Evolutionary conservation across 2,329 filamentous ascomycete genomes (phyloP).

Genomic region (Sarocladiaceae sp.): DNA sequence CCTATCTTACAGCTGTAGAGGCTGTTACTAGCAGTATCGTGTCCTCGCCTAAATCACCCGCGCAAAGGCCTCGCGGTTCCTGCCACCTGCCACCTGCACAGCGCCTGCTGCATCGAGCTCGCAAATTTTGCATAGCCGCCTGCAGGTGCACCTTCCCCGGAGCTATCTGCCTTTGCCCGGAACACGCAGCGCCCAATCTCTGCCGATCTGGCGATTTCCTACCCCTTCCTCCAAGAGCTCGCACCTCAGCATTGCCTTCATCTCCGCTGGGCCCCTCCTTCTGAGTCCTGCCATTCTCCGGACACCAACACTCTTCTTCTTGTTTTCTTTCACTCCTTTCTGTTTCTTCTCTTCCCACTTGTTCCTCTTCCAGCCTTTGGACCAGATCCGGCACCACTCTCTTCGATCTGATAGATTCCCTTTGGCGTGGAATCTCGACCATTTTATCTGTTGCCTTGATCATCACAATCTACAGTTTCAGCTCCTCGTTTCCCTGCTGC

Average conservation of each 20-base stretch:
- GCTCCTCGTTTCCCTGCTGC: neutral
- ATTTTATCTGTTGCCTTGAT: slow-evolving; percentile 17
- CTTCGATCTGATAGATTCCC: slow-evolving; percentile 20
- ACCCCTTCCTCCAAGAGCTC: neutral
- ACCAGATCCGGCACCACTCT: slow-evolving; percentile 15
- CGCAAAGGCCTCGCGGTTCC: neutral
- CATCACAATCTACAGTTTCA: slow-evolving; percentile 10
- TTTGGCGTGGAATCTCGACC: slow-evolving; percentile 24
- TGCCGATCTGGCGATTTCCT: neutral
- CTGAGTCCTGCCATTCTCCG: slow-evolving; percentile 1
- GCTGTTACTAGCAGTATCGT: no score
- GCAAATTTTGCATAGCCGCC: neutral
- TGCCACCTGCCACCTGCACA: slow-evolving; percentile 5
- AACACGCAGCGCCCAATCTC: neutral
- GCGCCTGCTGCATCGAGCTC: neutral
- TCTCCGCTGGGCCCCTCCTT: slow-evolving; percentile 2
- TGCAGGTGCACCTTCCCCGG: no score
- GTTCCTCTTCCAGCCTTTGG: slow-evolving; percentile 12
- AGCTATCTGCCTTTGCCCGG: no score
- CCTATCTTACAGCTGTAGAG: neutral
- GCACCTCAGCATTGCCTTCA: neutral
- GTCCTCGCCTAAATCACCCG: no score
- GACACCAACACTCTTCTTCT: slow-evolving; percentile 1
- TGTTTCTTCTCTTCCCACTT: slow-evolving; percentile 12
- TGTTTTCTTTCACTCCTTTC: slow-evolving; percentile 7